Evolutionary conservation across 2,329 filamentous ascomycete genomes (phyloP).

Genomic region (Fusarium incarnatum): DNA sequence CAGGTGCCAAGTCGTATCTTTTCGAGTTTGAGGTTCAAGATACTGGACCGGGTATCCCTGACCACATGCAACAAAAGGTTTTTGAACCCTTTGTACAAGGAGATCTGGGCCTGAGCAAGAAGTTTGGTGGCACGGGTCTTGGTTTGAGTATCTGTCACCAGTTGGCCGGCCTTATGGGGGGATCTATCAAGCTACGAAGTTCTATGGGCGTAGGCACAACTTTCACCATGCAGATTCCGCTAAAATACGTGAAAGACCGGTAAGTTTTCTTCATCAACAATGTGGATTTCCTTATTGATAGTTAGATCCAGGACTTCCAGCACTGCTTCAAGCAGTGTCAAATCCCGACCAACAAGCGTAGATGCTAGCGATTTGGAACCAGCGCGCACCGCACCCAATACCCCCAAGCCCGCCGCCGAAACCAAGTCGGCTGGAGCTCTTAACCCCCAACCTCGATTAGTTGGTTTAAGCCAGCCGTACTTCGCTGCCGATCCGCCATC

Average conservation of each 20-base stretch:
- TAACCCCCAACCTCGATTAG: conserved; percentile 79
- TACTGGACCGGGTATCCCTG: conserved; percentile 86
- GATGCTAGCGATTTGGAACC: conserved; percentile 56
- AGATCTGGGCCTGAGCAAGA: conserved; percentile 89
- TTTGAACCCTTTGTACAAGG: conserved; percentile 96
- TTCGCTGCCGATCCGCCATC: conserved; percentile 65
- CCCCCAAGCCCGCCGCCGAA: conserved; percentile 44
- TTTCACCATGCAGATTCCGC: conserved; percentile 85
- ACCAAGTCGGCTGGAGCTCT: conserved; percentile 56
- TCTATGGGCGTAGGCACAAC: conserved; percentile 79
- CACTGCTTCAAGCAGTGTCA: conserved; percentile 65
- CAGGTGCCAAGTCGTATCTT: conserved; percentile 71
- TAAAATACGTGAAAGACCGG: conserved; percentile 79
- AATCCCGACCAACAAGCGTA: conserved; percentile 62
- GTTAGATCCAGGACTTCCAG: conserved; percentile 59
- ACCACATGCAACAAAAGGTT: conserved; percentile 80
- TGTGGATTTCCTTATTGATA: conserved; percentile 19
- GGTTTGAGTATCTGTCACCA: conserved; percentile 92
- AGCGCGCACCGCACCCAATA: conserved; percentile 46
- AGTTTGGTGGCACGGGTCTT: conserved; percentile 88
- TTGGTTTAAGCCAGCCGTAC: conserved; percentile 86
- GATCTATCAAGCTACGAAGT: conserved; percentile 78
- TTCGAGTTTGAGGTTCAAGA: conserved; percentile 94
- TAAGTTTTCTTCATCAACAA: conserved; percentile 3
- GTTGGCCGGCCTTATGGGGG: conserved; percentile 84